Percentiles rank a stretch among this genome's conserved stretches.
These are phyloP conservation scores for Yamagishiella unicocca DNA, from an alignment of 139 green algal genomes.

Conservation along the genomic window DNA sequence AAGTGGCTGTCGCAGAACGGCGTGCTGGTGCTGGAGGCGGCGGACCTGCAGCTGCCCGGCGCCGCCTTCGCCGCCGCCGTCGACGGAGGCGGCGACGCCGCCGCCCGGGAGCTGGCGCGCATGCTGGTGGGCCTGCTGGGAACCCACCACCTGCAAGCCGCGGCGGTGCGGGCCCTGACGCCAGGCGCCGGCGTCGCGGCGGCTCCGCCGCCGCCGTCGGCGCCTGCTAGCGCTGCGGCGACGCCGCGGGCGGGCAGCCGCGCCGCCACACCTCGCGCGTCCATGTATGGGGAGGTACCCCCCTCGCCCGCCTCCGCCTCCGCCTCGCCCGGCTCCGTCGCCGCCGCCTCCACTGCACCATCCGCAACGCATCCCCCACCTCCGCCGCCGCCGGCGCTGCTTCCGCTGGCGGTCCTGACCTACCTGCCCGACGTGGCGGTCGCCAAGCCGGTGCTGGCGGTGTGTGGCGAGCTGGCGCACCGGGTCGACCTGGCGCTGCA, in stretches of 20 bases:
- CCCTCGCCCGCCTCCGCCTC: too few species aligned
- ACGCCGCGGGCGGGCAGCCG: neutral
- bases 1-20: slow-evolving; percentile 42
- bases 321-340: too few species aligned
- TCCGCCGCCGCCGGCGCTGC: neutral
- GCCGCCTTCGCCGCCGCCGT: neutral
- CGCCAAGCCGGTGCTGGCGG: slow-evolving; percentile 22
- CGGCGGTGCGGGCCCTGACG: neutral
- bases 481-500: slow-evolving; percentile 2
- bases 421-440: slow-evolving; percentile 6
- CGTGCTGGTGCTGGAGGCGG: slow-evolving; percentile 23
- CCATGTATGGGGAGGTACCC: neutral
- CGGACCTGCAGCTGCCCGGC: slow-evolving; percentile 20
- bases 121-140: slow-evolving; percentile 22
- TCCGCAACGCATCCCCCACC: neutral
- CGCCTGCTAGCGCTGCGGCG: neutral
- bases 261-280: neutral
- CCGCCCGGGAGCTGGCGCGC: slow-evolving; percentile 19
- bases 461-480: neutral
- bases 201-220: neutral
- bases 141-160: slow-evolving; percentile 21
- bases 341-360: neutral
- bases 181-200: neutral
- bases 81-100: neutral
- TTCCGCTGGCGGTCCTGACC: slow-evolving; percentile 22